Conservation (phyloP, 306 rosid species). For the Acacia confusa region DNA sequence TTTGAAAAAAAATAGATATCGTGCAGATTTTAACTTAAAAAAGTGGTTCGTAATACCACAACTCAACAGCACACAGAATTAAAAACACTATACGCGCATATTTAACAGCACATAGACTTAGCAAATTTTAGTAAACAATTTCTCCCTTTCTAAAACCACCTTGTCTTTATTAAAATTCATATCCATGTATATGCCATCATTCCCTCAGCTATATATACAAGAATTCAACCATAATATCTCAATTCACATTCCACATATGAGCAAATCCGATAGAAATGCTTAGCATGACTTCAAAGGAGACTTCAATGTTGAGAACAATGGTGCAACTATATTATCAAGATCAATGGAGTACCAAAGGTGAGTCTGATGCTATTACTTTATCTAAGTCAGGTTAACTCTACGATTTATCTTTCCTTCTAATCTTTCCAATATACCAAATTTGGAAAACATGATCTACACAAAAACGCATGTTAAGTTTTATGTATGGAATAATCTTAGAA, state of each 20-base stretch:
- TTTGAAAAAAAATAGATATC: no score
- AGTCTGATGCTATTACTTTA: neutral
- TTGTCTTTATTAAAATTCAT: no score
- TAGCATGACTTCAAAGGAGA: no score
- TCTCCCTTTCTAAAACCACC: no score
- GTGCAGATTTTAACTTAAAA: no score
- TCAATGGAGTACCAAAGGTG: neutral
- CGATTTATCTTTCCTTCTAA: neutral
- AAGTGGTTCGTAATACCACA: no score
- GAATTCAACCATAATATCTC: neutral
- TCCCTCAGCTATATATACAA: neutral
- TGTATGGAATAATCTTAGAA: neutral
- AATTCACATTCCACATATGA: neutral
- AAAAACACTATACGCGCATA: no score
- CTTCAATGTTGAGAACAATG: neutral
- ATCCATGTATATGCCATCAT: neutral
- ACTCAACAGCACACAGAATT: neutral
- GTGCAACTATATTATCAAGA: neutral
- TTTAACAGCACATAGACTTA: no score
- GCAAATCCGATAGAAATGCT: neutral
- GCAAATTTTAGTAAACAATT: no score
- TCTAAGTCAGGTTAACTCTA: no score
- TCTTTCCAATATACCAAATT: no score
- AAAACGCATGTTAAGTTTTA: neutral
- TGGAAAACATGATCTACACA: neutral